Base-by-base conservation (phyloP, 2,329 filamentous ascomycete genomes). In the Hymenoscyphus scutula region DNA sequence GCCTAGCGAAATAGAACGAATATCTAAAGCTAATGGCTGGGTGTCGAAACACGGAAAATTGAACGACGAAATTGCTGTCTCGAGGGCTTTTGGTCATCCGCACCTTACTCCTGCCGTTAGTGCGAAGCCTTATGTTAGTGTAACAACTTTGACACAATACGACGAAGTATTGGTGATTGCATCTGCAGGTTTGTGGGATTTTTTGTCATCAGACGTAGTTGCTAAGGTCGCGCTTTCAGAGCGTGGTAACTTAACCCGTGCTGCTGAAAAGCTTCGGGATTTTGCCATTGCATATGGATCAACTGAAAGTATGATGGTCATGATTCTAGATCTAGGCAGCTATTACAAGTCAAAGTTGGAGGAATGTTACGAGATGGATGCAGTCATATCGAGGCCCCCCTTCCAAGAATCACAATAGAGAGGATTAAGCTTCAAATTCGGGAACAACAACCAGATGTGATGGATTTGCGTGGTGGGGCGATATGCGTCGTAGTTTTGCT, bases 261-360 rank as follows among this genome's bases (percentile, higher is more conserved):
- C 94, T 17, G 90, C 95, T 4, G 94, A 98, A 75, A 97, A 96
- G 77, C 83, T 99, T 34, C 88, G 95, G 63, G 95, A 99, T 78
- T 81, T 98, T 60, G 94, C 95, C 51, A 97, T 99, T 74, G 92
- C 94, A 1, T 98, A 97, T 74, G 95, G 95, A 59, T 91, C 94
- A 11, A 93, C 88, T 1, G 89, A 89, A 73, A 99, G 99, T 78
- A 91, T 98, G 66, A 98, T 98, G 93, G 92, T 99, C 53, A 98
- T 98, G 93, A 91, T 99, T 34, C 3, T 3, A 29, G 27, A 29
- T 29, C 27, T n/a, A n/a, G n/a, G n/a, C n/a, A n/a, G n/a, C n/a
- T n/a, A 29, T 3, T 29, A 29, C 27, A 29, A 29, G 27, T 29
- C 27, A 6, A 29, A n/a, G n/a, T n/a, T n/a, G n/a, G n/a, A n/a